Evolutionary conservation across 129 eudicot genomes (phyloP).

Genomic region (Sambucus nigra): DNA sequence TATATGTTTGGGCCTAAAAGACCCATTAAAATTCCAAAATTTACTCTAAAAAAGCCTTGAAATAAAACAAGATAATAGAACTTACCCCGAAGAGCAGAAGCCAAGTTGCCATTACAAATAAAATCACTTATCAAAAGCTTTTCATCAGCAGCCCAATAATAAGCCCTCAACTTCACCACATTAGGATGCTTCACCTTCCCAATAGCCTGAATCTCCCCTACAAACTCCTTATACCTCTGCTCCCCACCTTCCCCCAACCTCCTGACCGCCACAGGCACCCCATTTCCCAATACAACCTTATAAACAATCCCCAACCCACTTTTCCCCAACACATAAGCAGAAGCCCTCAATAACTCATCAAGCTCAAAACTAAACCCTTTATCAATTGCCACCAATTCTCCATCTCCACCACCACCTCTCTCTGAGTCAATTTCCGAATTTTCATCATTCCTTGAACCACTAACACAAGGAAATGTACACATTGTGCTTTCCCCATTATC

Average conservation of each 20-base stretch:
- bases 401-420: conserved; percentile 62
- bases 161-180: conserved; percentile 86
- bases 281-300: conserved; percentile 89
- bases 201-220: conserved; percentile 78
- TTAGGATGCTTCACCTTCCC: conserved; percentile 88
- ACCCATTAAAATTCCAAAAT: no score
- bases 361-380: conserved; percentile 77
- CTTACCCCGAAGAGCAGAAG: conserved; percentile 72
- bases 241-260: conserved; percentile 97
- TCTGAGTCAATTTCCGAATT: conserved; percentile 68
- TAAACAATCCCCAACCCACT: conserved; percentile 95
- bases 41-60: background rate
- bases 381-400: conserved; percentile 81
- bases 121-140: conserved; percentile 87
- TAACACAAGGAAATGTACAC: conserved; percentile 48
- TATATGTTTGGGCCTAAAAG: no score
- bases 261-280: conserved; percentile 90
- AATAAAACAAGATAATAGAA: background rate
- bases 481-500: conserved; percentile 39
- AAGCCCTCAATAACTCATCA: conserved; percentile 86
- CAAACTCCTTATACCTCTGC: conserved; percentile 87
- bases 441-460: conserved; percentile 36
- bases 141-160: conserved; percentile 99
- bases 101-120: conserved; percentile 88
- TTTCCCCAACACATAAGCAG: conserved; percentile 95